These are phyloP conservation scores for Pulveroboletus sp. DNA, from an alignment of 768 basidiomycete genomes.

Conservation along the genomic window DNA sequence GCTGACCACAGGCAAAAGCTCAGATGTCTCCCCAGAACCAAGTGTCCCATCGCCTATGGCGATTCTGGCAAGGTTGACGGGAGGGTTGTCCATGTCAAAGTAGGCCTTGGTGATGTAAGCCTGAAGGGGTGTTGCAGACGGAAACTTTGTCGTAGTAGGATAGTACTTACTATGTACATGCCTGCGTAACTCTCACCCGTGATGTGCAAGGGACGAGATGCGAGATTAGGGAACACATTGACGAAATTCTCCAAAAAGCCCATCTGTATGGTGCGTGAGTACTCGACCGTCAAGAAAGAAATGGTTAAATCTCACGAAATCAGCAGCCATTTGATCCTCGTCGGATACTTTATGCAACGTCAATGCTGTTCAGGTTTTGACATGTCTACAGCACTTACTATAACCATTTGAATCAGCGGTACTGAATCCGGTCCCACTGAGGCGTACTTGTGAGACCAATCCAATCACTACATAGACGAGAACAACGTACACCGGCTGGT, in stretches of 20 bases:
- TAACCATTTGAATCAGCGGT: constrained; percentile 61
- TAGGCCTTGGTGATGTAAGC: constrained; percentile 75
- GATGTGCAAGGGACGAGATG: constrained; percentile 60
- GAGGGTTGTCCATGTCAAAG: constrained; percentile 57
- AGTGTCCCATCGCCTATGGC: constrained; percentile 69
- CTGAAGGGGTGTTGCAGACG: constrained; percentile 29
- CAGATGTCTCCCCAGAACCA: constrained; percentile 45
- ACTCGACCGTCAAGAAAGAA: neutral
- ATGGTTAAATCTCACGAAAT: constrained; percentile 36
- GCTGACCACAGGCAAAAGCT: constrained; percentile 52
- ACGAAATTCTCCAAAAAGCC: constrained; percentile 68
- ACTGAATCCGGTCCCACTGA: constrained; percentile 56
- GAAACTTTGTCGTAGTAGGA: neutral
- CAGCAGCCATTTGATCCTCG: constrained; percentile 61
- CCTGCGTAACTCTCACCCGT: constrained; percentile 77
- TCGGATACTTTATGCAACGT: constrained; percentile 39
- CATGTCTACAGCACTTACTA: constrained; percentile 34
- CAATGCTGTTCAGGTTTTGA: neutral
- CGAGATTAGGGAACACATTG: constrained; percentile 67
- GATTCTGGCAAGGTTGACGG: constrained; percentile 62
- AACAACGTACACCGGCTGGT: constrained; percentile 55
- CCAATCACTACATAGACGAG: neutral
- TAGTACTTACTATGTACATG: constrained; percentile 52
- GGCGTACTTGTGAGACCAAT: constrained; percentile 2
- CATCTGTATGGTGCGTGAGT: constrained; percentile 40